Base-by-base conservation (phyloP, 768 basidiomycete species). In the Amanita brunnescens region DNA sequence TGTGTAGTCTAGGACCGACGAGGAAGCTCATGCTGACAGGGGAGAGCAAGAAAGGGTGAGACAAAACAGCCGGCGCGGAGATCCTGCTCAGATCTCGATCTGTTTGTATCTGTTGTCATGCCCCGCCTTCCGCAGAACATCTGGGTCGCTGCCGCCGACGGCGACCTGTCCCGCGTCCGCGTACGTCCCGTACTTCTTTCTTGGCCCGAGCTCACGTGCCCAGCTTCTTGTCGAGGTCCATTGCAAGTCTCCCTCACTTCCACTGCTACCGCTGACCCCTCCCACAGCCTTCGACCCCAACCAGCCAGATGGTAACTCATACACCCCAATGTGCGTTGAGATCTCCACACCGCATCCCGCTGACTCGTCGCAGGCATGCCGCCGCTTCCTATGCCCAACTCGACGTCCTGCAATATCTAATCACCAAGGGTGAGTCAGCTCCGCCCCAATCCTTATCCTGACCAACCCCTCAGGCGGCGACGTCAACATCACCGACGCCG, bases 111-210 rank as follows among this genome's bases (percentile, higher is more conserved):
- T 54, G 57, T 61, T 64, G 60, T 29, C 38, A 51, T 40, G 49
- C 23, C 49, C 33, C 58, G 57, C 49, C 47, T 33, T 50, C 56
- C 48, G 53, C 79, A 78, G 63, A 94, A 94, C 67, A 85, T 96
- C 40, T 96, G 93, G 93, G 79, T 96, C 32, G 93, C 93, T 40
- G 89, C 93, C 0, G 86, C 81, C 41, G 93, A 96, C 61, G 93
- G 93, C 38, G 87, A 96, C 69, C 66, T 94, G 30, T 67, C 68
- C n/a, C 74, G 86, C 44, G 81, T 96, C 34, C 74, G 71, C 67
- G 91, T 91, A 51, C 44, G 76, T 61, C 21, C 8, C 30, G 20
- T 35, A 29, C 47, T 51, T 7, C 3, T 47, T 26, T 30, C 8
- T 30, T 32, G 16, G 49, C 43, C 50, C 34, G 5, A 42, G 49